phyloP scores from a whole-genome alignment of 371 early-diverging fungal species.

The Apophysomyces variabilis region DNA sequence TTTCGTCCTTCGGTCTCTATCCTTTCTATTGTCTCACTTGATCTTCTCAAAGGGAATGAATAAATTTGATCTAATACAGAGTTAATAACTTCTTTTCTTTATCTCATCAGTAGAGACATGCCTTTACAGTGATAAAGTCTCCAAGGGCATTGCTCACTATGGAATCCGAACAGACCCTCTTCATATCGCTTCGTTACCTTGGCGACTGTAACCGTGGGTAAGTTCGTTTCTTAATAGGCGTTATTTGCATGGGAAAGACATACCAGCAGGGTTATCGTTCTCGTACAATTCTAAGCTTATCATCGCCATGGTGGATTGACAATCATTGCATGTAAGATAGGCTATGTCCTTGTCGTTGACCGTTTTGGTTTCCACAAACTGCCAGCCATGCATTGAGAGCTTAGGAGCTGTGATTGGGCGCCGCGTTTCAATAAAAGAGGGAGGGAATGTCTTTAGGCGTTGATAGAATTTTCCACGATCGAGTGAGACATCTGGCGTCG shows the following conservation, averaged over 20 bases:
- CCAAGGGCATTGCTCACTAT: not conserved
- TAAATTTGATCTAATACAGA: conserved; percentile 1
- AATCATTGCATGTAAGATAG: not conserved
- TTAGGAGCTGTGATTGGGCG: not conserved
- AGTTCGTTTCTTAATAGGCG: not conserved
- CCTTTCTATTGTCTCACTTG: not conserved
- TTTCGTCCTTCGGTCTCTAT: not conserved
- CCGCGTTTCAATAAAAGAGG: not conserved
- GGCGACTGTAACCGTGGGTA: not conserved
- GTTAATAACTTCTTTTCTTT: not conserved
- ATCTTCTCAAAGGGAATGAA: not conserved
- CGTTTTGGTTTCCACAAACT: conserved; percentile 1
- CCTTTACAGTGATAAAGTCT: not conserved
- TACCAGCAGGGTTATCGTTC: not conserved
- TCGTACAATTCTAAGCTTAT: not conserved
- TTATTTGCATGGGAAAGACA: not conserved
- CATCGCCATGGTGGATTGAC: not conserved
- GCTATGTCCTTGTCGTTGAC: not conserved
- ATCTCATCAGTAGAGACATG: not conserved
- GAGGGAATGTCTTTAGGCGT: not conserved
- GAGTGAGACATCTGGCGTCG: not conserved
- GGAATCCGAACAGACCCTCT: not conserved
- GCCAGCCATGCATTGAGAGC: conserved; percentile 1
- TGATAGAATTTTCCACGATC: conserved; percentile 3
- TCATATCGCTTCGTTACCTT: not conserved